phyloP scores from a whole-genome alignment of 1,284 basidiomycete species.

The Ustilago loliicola region DNA sequence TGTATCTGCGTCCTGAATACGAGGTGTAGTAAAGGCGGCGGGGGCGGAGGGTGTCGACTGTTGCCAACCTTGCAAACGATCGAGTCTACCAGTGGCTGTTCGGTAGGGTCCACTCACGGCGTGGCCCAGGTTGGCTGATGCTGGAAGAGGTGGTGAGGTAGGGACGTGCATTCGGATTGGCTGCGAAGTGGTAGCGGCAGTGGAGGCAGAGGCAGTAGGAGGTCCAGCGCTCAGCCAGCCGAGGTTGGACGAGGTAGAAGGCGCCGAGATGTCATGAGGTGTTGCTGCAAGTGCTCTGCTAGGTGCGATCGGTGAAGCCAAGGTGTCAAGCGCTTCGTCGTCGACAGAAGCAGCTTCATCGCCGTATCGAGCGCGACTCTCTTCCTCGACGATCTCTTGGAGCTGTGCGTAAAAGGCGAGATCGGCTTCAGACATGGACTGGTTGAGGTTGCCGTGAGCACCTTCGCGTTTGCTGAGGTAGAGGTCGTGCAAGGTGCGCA shows the following conservation, averaged over 20 bases:
- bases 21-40: constrained; percentile 23
- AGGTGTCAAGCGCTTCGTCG: constrained; percentile 5
- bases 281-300: constrained; percentile 8
- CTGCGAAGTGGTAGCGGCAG: constrained; percentile 7
- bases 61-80: constrained; percentile 51
- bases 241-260: constrained; percentile 27
- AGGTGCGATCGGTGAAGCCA: constrained; percentile 6
- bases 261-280: constrained; percentile 7
- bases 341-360: constrained; percentile 27
- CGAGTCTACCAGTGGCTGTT: constrained; percentile 32
- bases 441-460: constrained; percentile 32
- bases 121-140: constrained; percentile 9
- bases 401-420: constrained; percentile 58
- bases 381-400: constrained; percentile 61
- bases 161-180: constrained; percentile 1
- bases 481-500: constrained; percentile 60
- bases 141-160: constrained; percentile 15
- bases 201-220: constrained; percentile 2
- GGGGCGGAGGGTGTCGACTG: constrained; percentile 17
- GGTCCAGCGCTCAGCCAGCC: constrained; percentile 53
- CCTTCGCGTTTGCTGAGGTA: constrained; percentile 60
- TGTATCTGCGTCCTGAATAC: neutral
- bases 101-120: constrained; percentile 37
- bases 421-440: constrained; percentile 55
- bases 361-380: constrained; percentile 50